Conservation (phyloP, 805 yeast genomes). For the Myxozyma melibiosi region DNA sequence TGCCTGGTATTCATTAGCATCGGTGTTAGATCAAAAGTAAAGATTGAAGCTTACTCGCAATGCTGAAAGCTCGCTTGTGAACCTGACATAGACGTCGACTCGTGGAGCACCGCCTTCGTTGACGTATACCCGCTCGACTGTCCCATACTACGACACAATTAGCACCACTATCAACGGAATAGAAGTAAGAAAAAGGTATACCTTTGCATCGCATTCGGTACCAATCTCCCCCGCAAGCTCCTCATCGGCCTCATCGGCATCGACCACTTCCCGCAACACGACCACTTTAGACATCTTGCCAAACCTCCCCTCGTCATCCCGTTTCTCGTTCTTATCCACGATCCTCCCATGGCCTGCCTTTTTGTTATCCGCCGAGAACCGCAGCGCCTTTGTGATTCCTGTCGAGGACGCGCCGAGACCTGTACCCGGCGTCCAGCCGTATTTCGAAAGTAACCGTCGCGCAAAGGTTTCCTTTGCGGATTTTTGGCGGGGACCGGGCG, state of each 20-base stretch:
- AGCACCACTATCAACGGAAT: neutral
- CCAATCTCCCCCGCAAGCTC: conserved; percentile 29
- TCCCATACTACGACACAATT: conserved; percentile 29
- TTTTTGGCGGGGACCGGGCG: neutral
- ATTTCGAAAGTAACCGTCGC: conserved; percentile 24
- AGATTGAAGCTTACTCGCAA: conserved; percentile 16
- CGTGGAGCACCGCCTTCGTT: neutral
- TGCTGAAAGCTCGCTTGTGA: conserved; percentile 30
- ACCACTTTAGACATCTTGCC: conserved; percentile 28
- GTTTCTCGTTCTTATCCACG: conserved; percentile 9
- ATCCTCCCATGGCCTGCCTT: conserved; percentile 31
- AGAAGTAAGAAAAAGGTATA: neutral
- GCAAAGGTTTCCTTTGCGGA: conserved; percentile 30
- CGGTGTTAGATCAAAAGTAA: neutral
- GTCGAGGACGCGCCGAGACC: conserved; percentile 28
- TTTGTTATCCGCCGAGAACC: conserved; percentile 28
- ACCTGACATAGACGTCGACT: conserved; percentile 24
- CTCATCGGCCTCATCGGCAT: conserved; percentile 25
- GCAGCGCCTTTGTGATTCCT: conserved; percentile 31
- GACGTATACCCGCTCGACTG: conserved; percentile 29
- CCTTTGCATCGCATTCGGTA: conserved; percentile 29
- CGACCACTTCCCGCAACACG: conserved; percentile 11
- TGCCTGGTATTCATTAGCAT: conserved; percentile 6
- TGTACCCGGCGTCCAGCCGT: conserved; percentile 35
- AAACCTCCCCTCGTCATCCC: conserved; percentile 12